Base-by-base conservation (phyloP, 108 stramenopile species). In the Cyclotella choctawhatcheeana region DNA sequence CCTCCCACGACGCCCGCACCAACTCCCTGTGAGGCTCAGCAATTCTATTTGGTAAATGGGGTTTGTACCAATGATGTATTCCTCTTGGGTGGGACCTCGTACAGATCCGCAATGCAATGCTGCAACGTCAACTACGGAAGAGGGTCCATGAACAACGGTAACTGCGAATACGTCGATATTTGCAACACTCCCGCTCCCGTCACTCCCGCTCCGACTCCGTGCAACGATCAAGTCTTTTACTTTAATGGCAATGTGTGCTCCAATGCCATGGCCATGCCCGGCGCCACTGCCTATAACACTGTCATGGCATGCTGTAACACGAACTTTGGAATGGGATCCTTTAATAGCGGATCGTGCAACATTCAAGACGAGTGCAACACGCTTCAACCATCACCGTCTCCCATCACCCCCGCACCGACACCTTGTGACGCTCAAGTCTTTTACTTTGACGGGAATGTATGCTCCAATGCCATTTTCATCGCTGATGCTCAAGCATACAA, bases 21-120 rank as follows among this genome's bases (percentile, higher is more conserved):
- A 21, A 51, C 50, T 13, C 50, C 50, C 8, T 51, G 50, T 17
- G 50, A 51, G 17, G 50, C 50, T 21, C 50, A 17, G 5, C 50
- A 5, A 21, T 51, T 51, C 50, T 51, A 21, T 17, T 6, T 21
- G 5, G 50, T n/a, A 21, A 22, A 22, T 22, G 5, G 5, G 5
- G 21, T 51, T 17, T 51, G 50, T 22, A 51, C 50, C 17, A 51
- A 51, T 51, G 50, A 51, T 17, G 6, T 51, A 51, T 51, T 51
- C 50, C 8, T 13, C 5, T n/a, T n/a, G n/a, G 50, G 18, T 51
- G 21, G 20, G 17, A 6, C 50, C 17, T 51, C 50, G 18, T 51
- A 13, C 50, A 17, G 12, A 51, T 51, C 50, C 5, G 17, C 21
- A 5, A 51, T 17, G 5, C 5, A n/a, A 51, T 51, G 50, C 17